These are phyloP conservation scores for Brassica balearica DNA, from an alignment of 441 rosid species.

Conservation along the genomic window DNA sequence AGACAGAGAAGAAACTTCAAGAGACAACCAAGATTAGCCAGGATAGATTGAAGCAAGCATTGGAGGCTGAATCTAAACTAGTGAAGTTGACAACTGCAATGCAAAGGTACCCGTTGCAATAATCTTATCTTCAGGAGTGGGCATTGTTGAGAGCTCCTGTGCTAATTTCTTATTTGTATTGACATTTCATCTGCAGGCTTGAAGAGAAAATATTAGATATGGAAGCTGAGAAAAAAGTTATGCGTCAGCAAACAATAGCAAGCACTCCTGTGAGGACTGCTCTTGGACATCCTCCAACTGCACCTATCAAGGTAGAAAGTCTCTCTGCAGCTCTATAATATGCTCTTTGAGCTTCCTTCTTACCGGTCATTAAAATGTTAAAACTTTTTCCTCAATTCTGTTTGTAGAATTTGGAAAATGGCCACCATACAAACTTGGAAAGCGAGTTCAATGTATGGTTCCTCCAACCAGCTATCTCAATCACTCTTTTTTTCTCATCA, in stretches of 20 bases:
- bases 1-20: conserved; percentile 85
- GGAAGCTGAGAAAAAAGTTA: conserved; percentile 86
- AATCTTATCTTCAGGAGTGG: neutral
- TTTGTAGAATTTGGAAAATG: conserved; percentile 86
- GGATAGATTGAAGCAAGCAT: conserved; percentile 93
- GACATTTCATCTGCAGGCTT: conserved; percentile 62
- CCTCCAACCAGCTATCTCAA: conserved; percentile 27
- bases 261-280: conserved; percentile 62
- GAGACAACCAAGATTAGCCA: conserved; percentile 87
- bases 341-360: conserved; percentile 4
- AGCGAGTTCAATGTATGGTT: conserved; percentile 59
- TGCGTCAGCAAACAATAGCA: conserved; percentile 72
- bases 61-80: conserved; percentile 88
- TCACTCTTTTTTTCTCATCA: conserved; percentile 1
- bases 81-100: conserved; percentile 87
- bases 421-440: conserved; percentile 69
- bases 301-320: conserved; percentile 55
- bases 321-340: conserved; percentile 10
- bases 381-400: conserved; percentile 17
- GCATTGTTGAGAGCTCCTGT: conserved; percentile 13
- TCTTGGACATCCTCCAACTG: conserved; percentile 66
- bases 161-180: conserved; percentile 8
- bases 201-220: conserved; percentile 89
- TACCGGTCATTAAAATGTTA: neutral
- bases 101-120: conserved; percentile 66